Evolutionary conservation across 2,329 filamentous ascomycete species (phyloP), one percentile per base, ranked within the genome.

Genomic region (Helotiales sp.): DNA sequence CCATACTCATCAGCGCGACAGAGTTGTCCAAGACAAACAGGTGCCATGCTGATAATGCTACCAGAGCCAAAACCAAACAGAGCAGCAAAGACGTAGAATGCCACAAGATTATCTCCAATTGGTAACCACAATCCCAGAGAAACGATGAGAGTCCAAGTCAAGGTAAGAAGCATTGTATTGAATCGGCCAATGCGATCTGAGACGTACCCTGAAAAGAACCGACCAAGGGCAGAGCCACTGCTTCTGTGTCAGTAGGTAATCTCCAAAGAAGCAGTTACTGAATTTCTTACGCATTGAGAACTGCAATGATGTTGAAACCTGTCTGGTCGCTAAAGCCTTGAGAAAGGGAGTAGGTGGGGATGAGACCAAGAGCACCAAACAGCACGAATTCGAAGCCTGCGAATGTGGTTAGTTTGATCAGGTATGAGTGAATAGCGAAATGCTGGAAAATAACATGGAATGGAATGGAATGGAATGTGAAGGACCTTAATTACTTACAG

Each of bases 311-410:
- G 76, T 94, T 89, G 77, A 93, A 96, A 6, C 91, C 87, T 72
- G 96, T 91, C 1, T 83, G 78, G 3, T 82, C 77, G 55, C 81
- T 82, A 75, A 96, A 89, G 20, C 91, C 91, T 67, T 89, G 84
- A 54, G 81, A 78, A 7, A 93, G 80, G 1, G 91, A 89, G 77
- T 93, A 97, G 0, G 88, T 91, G 6, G 91, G 91, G 52, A 97
- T 87, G 77, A 94, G 96, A 3, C 90, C 90, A 65, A 97, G 84
- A 0, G 93, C 93, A 26, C 96, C 86, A 76, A 93, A 93, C n/a
- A 93, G 84, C 0, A 89, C 90, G 78, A 91, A 91, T 79, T 93
- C 91, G 68, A 92, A 76, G 26, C 72, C 75, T 76, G 24, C 43
- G 40, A 20, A 6, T n/a, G n/a, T 20, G n/a, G 40, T 45, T n/a